Evolutionary conservation across 352 stramenopile genomes (phyloP).

Genomic region (Phytophthora sp.): DNA sequence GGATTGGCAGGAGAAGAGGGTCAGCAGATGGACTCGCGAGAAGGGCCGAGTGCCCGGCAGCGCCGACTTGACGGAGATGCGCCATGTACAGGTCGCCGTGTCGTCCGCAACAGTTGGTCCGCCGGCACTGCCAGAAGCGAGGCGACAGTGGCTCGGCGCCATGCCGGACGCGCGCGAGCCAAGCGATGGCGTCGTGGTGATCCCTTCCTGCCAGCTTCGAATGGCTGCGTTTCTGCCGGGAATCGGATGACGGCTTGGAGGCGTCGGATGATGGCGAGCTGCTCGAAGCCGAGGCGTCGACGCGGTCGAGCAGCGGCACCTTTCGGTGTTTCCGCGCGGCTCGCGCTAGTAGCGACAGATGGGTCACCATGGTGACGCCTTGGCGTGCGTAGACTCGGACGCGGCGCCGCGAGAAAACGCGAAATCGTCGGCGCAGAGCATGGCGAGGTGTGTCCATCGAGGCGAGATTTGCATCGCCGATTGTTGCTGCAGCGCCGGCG

Average conservation of each 20-base stretch:
- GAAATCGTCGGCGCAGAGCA: slow-evolving; percentile 19
- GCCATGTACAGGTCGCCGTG: slow-evolving; percentile 25
- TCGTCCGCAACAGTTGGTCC: slow-evolving; percentile 33
- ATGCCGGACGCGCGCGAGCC: slow-evolving; percentile 10
- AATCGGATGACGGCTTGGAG: not conserved
- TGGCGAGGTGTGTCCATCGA: slow-evolving; percentile 2
- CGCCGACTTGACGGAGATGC: slow-evolving; percentile 17
- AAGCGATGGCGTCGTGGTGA: slow-evolving; percentile 25
- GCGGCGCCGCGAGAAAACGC: slow-evolving; percentile 21
- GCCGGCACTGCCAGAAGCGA: slow-evolving; percentile 27
- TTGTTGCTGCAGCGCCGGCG: slow-evolving; percentile 9
- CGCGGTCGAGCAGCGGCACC: not conserved
- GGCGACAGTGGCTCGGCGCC: not conserved
- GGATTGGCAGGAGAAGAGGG: slow-evolving; percentile 19
- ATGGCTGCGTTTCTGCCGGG: not conserved
- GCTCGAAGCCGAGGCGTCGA: too few relatives aligned
- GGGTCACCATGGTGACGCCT: not conserved
- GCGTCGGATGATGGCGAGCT: too few relatives aligned
- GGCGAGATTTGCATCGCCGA: slow-evolving; percentile 27
- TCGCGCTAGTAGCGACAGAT: not conserved
- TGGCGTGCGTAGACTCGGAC: slow-evolving; percentile 5
- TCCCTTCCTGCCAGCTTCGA: slow-evolving; percentile 12
- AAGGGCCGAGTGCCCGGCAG: slow-evolving; percentile 8
- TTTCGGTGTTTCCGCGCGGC: slow-evolving; percentile 16
- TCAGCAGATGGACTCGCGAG: slow-evolving; percentile 8